Percentiles rank a stretch among this genome's conserved stretches.
phyloP scores from a whole-genome alignment of 352 stramenopile genomes.

The Pythium grandisporangium region DNA sequence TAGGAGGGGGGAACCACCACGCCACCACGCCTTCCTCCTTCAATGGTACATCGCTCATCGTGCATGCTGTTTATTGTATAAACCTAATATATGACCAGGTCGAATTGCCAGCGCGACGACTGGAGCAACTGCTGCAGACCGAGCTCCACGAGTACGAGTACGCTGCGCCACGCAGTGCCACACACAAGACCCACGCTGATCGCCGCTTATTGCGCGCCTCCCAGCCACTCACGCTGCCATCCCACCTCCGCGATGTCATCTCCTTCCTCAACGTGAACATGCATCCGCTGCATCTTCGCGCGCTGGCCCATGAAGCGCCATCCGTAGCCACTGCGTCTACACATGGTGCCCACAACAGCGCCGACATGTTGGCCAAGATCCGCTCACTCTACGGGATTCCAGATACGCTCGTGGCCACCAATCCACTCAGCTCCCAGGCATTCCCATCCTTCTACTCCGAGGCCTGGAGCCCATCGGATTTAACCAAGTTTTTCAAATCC shows the following conservation, averaged over 20 bases:
- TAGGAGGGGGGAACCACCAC: no score
- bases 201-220: constrained; percentile 33
- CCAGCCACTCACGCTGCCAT: constrained; percentile 20
- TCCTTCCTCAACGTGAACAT: constrained; percentile 66
- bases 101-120: constrained; percentile 24
- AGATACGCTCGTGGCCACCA: constrained; percentile 53
- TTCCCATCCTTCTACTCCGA: constrained; percentile 78
- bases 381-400: constrained; percentile 59
- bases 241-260: constrained; percentile 27
- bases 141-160: constrained; percentile 39
- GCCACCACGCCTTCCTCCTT: no score
- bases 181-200: constrained; percentile 1
- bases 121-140: constrained; percentile 39
- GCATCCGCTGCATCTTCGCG: constrained; percentile 43
- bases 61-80: no score
- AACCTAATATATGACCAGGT: no score
- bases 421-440: constrained; percentile 44
- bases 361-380: constrained; percentile 30
- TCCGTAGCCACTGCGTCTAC: neutral
- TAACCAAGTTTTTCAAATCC: constrained; percentile 42
- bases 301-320: constrained; percentile 19
- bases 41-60: no score
- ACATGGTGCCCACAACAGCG: neutral
- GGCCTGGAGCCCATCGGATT: constrained; percentile 40
- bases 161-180: no score